Base-by-base conservation (phyloP, 208 protist genomes). In the Trypanosomatidae sp. region DNA sequence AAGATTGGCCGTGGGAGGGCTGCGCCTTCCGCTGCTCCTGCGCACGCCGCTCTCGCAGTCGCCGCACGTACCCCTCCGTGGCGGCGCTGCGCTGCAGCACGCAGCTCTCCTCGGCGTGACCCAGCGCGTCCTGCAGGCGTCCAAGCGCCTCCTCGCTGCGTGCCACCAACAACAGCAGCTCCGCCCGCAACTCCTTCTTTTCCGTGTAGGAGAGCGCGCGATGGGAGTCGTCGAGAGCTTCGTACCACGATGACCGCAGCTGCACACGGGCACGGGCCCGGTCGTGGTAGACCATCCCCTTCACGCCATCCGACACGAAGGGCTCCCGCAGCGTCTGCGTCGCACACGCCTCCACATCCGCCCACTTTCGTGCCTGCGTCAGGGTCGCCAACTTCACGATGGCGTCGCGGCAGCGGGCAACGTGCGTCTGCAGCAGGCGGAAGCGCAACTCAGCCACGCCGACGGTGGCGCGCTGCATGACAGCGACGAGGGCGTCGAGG, bases 141-240 rank as follows among this genome's bases (percentile, higher is more conserved):
- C 75, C 79, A 46, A 94, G 77, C 13, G 84, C 84, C 60, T 90
- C 89, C 76, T 91, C 89, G 41, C 82, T 76, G 6, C 74, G 67
- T 19, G 85, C 80, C 33, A 83, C 78, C 8, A 91, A 58, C 0
- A 87, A 65, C 9, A 90, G 74, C 47, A 90, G 43, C 39, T 71
- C 44, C 10, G 82, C 82, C 0, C 77, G 70, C 36, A 82, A 33
- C 10, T 22, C 33, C 13, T 30, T 53, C 46, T 3, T 53, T 33
- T 83, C 70, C 8, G 77, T 71, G 66, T 80, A 81, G 64, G 69
- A 73, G 7, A 90, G 36, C 30, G 86, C 84, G 25, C 77, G 73
- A 22, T 80, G 73, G 17, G 81, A 70, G 64, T 91, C 89, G 73
- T 94, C 85, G 12, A 91, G 74, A 36, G 81, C 83, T 3, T 77